Evolutionary conservation across 352 stramenopile genomes (phyloP).

Genomic region (Pelagophyceae sp.): DNA sequence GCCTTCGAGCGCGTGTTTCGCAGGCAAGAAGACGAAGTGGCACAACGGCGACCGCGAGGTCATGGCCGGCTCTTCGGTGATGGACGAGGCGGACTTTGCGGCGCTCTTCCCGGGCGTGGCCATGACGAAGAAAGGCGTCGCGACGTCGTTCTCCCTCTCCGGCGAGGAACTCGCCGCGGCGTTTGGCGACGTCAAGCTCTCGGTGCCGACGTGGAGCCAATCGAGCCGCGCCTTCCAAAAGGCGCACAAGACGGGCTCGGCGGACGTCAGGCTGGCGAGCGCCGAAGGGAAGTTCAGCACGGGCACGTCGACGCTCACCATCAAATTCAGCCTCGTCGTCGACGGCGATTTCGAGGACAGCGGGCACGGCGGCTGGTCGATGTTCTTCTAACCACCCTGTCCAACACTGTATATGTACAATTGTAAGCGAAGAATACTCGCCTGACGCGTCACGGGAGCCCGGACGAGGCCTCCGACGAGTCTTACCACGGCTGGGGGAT

Average conservation of each 20-base stretch:
- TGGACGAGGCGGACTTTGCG: background rate
- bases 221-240: background rate
- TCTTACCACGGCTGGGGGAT: too few species aligned
- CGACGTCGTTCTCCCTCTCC: background rate
- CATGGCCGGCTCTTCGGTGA: background rate
- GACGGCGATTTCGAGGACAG: too few species aligned
- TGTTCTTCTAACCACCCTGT: too few species aligned
- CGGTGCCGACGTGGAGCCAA: background rate
- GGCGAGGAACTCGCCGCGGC: background rate
- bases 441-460: too few species aligned
- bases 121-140: background rate
- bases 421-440: too few species aligned
- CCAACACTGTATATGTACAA: too few species aligned
- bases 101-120: background rate
- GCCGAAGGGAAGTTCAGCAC: background rate
- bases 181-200: background rate
- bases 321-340: background rate
- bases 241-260: background rate
- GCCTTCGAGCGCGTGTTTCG: too few species aligned
- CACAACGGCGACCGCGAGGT: background rate
- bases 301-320: background rate
- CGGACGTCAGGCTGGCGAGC: background rate
- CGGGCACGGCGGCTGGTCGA: background rate
- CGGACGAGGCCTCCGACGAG: too few species aligned
- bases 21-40: background rate